Percentiles rank a stretch among this genome's conserved stretches.
These are phyloP conservation scores for Mucor racemosus DNA, from an alignment of 371 early-diverging fungal genomes.

Conservation along the genomic window DNA sequence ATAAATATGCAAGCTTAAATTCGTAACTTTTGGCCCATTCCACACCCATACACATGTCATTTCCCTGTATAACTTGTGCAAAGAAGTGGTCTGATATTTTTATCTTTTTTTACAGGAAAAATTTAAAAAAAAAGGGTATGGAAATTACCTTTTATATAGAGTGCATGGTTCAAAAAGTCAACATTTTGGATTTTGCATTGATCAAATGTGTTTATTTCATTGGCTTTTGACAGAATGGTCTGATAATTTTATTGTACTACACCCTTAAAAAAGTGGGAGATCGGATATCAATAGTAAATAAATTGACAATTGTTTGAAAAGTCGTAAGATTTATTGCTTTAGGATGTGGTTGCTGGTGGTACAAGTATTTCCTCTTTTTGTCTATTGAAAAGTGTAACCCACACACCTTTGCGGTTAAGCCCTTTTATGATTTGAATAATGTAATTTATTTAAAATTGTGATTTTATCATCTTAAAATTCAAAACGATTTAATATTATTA, in stretches of 20 bases:
- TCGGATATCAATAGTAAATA: not conserved
- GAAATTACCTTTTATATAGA: slow-evolving; percentile 1
- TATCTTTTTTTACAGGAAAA: no score
- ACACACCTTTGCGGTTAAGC: not conserved
- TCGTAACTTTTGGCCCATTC: not conserved
- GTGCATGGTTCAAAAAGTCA: slow-evolving; percentile 11
- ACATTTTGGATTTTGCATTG: slow-evolving; percentile 2
- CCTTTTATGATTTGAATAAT: not conserved
- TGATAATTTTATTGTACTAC: slow-evolving; percentile 8
- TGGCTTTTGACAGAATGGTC: slow-evolving; percentile 12
- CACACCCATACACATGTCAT: not conserved
- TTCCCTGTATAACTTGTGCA: no score
- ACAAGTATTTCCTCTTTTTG: not conserved
- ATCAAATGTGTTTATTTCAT: not conserved
- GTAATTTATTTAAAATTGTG: not conserved
- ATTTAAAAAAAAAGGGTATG: not conserved
- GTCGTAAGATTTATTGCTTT: not conserved
- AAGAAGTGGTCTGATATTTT: slow-evolving; percentile 7
- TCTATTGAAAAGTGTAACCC: slow-evolving; percentile 6
- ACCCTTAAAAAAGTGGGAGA: slow-evolving; percentile 6
- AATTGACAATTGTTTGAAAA: not conserved
- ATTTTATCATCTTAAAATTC: not conserved
- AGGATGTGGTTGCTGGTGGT: not conserved
- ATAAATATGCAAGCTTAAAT: slow-evolving; percentile 1
- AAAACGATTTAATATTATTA: not conserved